Evolutionary conservation across 257 asterid genomes (phyloP).

Genomic region (Ilex aquifolium): DNA sequence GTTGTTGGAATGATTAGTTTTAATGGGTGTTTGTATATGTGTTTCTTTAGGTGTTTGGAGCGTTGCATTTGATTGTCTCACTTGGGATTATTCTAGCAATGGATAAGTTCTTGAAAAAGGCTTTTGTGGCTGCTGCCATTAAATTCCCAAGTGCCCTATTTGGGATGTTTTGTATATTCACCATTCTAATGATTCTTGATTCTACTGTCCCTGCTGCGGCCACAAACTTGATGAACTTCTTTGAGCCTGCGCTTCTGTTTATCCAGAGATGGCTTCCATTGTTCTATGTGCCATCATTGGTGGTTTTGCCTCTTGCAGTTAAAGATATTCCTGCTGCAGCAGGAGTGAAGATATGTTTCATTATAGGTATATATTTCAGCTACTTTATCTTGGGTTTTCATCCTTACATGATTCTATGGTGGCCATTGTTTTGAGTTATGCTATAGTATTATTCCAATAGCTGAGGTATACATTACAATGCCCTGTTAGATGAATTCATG

Average conservation of each 20-base stretch:
- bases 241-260: slow-evolving; percentile 91
- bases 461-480: too few relatives aligned
- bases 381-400: neutral
- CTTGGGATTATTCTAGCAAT: slow-evolving; percentile 76
- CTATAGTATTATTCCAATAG: too few relatives aligned
- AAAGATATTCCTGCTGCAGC: slow-evolving; percentile 93
- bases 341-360: slow-evolving; percentile 66
- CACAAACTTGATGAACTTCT: slow-evolving; percentile 66
- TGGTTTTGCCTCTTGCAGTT: slow-evolving; percentile 85
- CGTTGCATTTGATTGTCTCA: slow-evolving; percentile 71
- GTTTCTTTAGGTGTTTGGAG: slow-evolving; percentile 44
- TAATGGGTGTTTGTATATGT: slow-evolving; percentile 3
- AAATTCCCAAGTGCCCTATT: slow-evolving; percentile 93
- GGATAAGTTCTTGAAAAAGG: slow-evolving; percentile 72
- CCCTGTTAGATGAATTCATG: too few relatives aligned
- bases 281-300: slow-evolving; percentile 93
- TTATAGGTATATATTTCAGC: slow-evolving; percentile 45
- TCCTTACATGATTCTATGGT: neutral
- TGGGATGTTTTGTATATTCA: slow-evolving; percentile 93
- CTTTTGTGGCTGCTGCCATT: slow-evolving; percentile 79
- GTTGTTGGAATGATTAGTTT: neutral
- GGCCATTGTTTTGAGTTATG: neutral
- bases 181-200: slow-evolving; percentile 69
- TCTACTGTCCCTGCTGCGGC: slow-evolving; percentile 70
- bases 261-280: slow-evolving; percentile 97